Conservation (phyloP, 1,284 basidiomycete species). For the Rhodotorula glutinis region DNA sequence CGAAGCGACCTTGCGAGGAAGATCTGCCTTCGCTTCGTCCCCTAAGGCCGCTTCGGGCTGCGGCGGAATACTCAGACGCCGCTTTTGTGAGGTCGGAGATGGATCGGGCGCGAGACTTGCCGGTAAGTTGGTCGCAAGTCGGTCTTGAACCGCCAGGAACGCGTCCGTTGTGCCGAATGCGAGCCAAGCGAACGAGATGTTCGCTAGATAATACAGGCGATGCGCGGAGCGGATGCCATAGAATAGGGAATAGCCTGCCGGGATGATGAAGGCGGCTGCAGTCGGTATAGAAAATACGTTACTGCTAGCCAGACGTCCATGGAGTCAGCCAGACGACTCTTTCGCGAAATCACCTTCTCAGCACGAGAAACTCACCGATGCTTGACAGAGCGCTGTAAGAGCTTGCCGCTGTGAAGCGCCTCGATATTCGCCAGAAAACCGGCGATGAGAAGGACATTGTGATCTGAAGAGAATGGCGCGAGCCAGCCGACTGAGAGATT, state of each 20-base stretch:
- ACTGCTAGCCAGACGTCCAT: not conserved
- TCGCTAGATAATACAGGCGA: conserved; percentile 37
- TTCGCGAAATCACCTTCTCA: not conserved
- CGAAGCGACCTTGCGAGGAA: too few relatives aligned
- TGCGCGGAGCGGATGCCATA: conserved; percentile 42
- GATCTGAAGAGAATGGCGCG: conserved; percentile 48
- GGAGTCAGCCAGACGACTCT: not conserved
- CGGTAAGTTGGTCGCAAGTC: not conserved
- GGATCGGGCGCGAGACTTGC: not conserved
- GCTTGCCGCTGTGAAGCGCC: conserved; percentile 34
- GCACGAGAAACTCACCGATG: conserved; percentile 2
- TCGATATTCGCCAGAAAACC: conserved; percentile 46
- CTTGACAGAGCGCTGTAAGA: conserved; percentile 9
- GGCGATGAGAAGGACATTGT: conserved; percentile 46
- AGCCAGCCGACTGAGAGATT: conserved; percentile 55
- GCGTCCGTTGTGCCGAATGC: conserved; percentile 23
- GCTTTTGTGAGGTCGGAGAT: not conserved
- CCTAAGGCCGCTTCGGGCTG: not conserved
- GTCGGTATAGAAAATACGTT: conserved; percentile 11
- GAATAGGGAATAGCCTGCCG: conserved; percentile 26
- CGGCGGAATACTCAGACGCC: not conserved
- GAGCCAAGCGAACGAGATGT: conserved; percentile 36
- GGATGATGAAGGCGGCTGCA: not conserved
- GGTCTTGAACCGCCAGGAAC: not conserved
- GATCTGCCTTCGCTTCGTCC: too few relatives aligned